Evolutionary conservation across 768 basidiomycete species (phyloP).

Genomic region (Cantharellus anzutake): DNA sequence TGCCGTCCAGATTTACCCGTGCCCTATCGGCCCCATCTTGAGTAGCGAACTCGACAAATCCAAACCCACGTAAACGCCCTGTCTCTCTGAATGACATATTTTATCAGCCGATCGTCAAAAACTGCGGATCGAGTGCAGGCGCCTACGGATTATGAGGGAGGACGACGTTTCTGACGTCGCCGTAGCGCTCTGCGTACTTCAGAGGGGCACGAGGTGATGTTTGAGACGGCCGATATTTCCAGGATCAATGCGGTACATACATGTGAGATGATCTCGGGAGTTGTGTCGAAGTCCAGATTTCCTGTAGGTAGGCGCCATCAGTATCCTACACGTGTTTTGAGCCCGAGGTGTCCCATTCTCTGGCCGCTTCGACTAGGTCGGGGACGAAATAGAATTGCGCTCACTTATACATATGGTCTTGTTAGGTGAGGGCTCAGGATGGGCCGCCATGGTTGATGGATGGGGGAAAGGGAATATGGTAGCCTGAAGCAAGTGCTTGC

Average conservation of each 20-base stretch:
- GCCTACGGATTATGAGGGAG: not conserved
- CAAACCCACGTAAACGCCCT: constrained; percentile 90
- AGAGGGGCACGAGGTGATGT: not conserved
- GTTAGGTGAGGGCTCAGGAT: too few species aligned
- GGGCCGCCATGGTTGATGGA: too few species aligned
- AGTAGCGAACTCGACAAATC: constrained; percentile 68
- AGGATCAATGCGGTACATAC: not conserved
- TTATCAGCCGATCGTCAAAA: not conserved
- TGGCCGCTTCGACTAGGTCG: too few species aligned
- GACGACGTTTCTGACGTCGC: not conserved
- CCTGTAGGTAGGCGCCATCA: not conserved
- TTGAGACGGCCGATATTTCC: not conserved
- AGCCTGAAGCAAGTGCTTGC: too few species aligned
- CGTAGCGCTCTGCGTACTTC: not conserved
- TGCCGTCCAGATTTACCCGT: too few species aligned
- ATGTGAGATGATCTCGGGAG: not conserved
- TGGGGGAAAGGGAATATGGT: too few species aligned
- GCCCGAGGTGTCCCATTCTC: too few species aligned
- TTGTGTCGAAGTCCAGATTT: not conserved
- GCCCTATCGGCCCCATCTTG: constrained; percentile 38
- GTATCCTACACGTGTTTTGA: too few species aligned
- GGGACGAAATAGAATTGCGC: too few species aligned
- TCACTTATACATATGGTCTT: too few species aligned
- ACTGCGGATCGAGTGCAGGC: not conserved
- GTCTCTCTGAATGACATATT: constrained; percentile 46